phyloP scores from a whole-genome alignment of 257 asterid genomes.

The Asclepias syriaca region DNA sequence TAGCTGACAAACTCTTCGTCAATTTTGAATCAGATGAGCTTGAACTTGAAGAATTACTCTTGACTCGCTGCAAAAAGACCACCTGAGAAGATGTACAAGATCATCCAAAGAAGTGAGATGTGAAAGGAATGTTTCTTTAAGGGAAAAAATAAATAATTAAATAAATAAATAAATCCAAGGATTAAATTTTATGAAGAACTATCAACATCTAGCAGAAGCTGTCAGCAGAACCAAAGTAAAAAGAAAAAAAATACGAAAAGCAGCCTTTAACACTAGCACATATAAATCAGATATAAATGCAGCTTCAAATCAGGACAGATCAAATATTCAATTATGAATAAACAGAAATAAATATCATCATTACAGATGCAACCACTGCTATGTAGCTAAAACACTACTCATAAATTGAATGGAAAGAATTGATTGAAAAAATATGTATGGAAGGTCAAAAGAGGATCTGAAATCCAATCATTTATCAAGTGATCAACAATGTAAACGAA shows the following conservation, averaged over 20 bases:
- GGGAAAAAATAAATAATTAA: background rate
- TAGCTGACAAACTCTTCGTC: slow-evolving; percentile 43
- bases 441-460: background rate
- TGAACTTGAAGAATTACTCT: slow-evolving; percentile 42
- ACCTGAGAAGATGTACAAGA: slow-evolving; percentile 43
- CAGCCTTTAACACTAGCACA: background rate
- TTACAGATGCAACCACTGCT: background rate
- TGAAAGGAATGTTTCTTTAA: background rate
- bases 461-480: background rate
- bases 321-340: background rate
- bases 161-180: background rate
- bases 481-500: background rate
- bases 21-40: slow-evolving; percentile 48
- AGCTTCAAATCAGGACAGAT: background rate
- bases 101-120: slow-evolving; percentile 3
- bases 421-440: background rate
- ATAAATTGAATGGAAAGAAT: background rate
- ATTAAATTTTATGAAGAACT: background rate
- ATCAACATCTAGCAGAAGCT: background rate
- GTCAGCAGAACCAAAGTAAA: background rate
- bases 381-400: background rate
- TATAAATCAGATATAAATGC: background rate
- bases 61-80: slow-evolving; percentile 62
- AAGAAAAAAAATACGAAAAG: background rate
- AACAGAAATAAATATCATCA: background rate